These are phyloP conservation scores for Cryptosporidium felis DNA, from an alignment of 169 alveolate species.

Conservation along the genomic window DNA sequence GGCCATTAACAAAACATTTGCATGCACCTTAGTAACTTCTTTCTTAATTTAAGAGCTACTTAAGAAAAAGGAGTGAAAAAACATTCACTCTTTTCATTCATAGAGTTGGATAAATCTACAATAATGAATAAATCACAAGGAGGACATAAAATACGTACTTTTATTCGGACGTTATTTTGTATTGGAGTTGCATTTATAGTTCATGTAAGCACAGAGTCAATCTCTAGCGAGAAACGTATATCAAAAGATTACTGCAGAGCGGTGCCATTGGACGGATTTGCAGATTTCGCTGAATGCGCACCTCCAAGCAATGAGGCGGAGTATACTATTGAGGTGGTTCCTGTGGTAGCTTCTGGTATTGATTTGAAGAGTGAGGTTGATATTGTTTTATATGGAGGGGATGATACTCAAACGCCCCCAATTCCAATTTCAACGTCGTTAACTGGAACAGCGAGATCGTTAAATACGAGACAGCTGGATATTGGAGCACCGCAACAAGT, in stretches of 20 bases:
- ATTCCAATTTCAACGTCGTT: slow-evolving; percentile 79
- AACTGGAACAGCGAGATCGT: slow-evolving; percentile 81
- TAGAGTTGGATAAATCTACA: neutral
- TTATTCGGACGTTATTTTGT: neutral
- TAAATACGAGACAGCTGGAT: slow-evolving; percentile 78
- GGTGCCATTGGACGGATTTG: slow-evolving; percentile 82
- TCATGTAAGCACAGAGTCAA: neutral
- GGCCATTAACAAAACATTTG: neutral
- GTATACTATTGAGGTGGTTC: slow-evolving; percentile 83
- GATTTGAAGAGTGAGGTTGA: slow-evolving; percentile 80
- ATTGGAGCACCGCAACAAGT: slow-evolving; percentile 84
- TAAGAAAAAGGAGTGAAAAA: slow-evolving; percentile 23
- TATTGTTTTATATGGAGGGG: slow-evolving; percentile 74
- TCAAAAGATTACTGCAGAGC: slow-evolving; percentile 87
- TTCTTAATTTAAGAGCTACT: neutral
- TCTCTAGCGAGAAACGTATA: slow-evolving; percentile 11
- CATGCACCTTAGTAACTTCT: slow-evolving; percentile 5
- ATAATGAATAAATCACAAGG: neutral
- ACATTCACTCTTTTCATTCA: slow-evolving; percentile 12
- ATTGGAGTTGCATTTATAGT: slow-evolving; percentile 11
- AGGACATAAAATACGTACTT: slow-evolving; percentile 16
- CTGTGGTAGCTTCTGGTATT: slow-evolving; percentile 80
- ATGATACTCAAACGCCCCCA: slow-evolving; percentile 84
- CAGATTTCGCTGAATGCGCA: slow-evolving; percentile 86
- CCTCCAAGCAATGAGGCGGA: slow-evolving; percentile 85